Evolutionary conservation across 2,329 filamentous ascomycete species (phyloP), one percentile per base, ranked within the genome.

Genomic region (Diaporthe ampelina): DNA sequence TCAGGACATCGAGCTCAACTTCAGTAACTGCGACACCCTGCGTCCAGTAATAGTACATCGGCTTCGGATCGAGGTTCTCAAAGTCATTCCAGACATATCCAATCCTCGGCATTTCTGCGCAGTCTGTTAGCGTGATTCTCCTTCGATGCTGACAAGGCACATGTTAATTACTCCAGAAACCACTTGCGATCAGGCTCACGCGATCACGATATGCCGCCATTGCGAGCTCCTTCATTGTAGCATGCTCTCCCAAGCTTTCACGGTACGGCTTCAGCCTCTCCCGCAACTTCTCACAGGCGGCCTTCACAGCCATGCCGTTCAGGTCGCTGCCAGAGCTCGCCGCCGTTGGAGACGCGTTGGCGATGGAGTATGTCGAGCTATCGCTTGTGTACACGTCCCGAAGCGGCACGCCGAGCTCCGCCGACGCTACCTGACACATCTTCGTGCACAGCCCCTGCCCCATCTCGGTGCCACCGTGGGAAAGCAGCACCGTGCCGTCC

Each of bases 41-140:
- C 0, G 97, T 98, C 85, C 98, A 98, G 88, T 99, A 99, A 86
- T 96, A 98, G 88, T 95, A 98, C 95, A 98, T 97, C 9, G 70
- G 70, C 43, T 72, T 72, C 83, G 97, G 94, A 37, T 96, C 96
- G 7, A 68, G 45, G 3, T 68, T 40, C 11, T 88, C 92, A 84
- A 98, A 98, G 74, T 93, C 91, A 35, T 92, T 94, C 97, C 97
- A 99, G 1, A 92, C 90, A 80, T 98, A 98, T 4, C 97, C 97
- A 77, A 99, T 98, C 77, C 98, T 95, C 0, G 97, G 97, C 0
- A 97, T 99, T 81, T 95, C 63, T 68, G 32, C n/a, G 2, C 29
- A n/a, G 1, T 26, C 2, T 26, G 63, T 68, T 4, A 68, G 63
- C 13, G 2, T 48, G 9, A 2, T 9, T 5, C 32, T 21, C n/a